Evolutionary conservation across 2,329 filamentous ascomycete genomes (phyloP).

Genomic region (Pezicula radicicola): DNA sequence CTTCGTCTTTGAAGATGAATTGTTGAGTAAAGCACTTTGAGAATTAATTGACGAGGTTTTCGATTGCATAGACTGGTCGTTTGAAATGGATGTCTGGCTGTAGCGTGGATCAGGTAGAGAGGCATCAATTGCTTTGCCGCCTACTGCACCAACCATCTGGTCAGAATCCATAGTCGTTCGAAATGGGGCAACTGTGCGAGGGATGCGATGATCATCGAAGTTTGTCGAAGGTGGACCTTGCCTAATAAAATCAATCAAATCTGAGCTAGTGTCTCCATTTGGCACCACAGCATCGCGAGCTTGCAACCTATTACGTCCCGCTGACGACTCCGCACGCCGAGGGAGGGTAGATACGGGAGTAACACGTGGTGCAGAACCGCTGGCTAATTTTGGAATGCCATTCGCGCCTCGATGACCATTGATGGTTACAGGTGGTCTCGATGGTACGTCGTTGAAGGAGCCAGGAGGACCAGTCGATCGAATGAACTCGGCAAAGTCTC

Average conservation of each 20-base stretch:
- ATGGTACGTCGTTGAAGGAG: conserved; percentile 21
- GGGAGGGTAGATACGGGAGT: conserved; percentile 13
- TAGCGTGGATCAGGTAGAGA: conserved; percentile 50
- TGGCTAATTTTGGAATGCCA: conserved; percentile 22
- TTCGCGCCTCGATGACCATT: conserved; percentile 27
- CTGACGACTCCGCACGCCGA: conserved; percentile 26
- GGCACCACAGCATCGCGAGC: conserved; percentile 69
- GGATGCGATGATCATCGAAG: conserved; percentile 66
- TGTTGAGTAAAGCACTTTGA: conserved; percentile 62
- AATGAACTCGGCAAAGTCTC: conserved; percentile 88
- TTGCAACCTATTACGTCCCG: conserved; percentile 54
- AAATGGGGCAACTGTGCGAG: conserved; percentile 81
- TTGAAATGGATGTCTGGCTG: conserved; percentile 41
- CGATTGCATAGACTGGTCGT: conserved; percentile 43
- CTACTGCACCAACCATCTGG: conserved; percentile 56
- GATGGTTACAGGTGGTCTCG: conserved; percentile 24
- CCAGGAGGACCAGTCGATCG: conserved; percentile 60
- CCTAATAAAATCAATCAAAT: conserved; percentile 93
- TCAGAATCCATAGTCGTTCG: conserved; percentile 84
- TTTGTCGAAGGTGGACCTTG: conserved; percentile 67
- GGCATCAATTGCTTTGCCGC: conserved; percentile 55
- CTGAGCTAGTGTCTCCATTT: conserved; percentile 67
- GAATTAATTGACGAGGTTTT: conserved; percentile 67
- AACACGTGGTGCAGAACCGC: conserved; percentile 13
- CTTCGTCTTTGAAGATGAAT: conserved; percentile 27